A percentile compares a stretch with the other conserved stretches of the same genome.
Evolutionary conservation across 495 filamentous ascomycete species (phyloP).

Genomic region (Talaromyces nanjingensis): DNA sequence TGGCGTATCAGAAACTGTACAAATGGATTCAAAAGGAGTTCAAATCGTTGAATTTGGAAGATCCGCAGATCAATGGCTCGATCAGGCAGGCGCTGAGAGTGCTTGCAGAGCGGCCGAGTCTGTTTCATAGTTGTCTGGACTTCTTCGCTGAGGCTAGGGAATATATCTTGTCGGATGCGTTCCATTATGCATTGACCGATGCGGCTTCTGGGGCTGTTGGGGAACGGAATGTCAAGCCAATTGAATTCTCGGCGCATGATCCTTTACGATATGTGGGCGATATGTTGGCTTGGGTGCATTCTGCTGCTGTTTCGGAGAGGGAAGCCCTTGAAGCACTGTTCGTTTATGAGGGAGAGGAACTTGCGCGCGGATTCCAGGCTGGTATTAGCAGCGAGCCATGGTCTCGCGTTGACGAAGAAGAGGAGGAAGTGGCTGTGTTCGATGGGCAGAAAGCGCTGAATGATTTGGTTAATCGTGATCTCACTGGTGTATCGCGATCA

Average conservation of each 20-base stretch:
- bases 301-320: slow-evolving; percentile 83
- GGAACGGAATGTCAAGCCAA: slow-evolving; percentile 67
- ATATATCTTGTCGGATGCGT: slow-evolving; percentile 78
- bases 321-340: slow-evolving; percentile 91
- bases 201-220: slow-evolving; percentile 38
- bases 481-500: slow-evolving; percentile 69
- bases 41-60: slow-evolving; percentile 87
- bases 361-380: slow-evolving; percentile 76
- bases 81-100: slow-evolving; percentile 81
- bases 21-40: slow-evolving; percentile 93
- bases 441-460: slow-evolving; percentile 79
- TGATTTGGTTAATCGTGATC: slow-evolving; percentile 79
- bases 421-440: slow-evolving; percentile 53
- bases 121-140: slow-evolving; percentile 92
- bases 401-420: slow-evolving; percentile 54
- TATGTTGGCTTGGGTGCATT: slow-evolving; percentile 97
- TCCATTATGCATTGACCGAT: slow-evolving; percentile 85
- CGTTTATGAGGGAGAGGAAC: slow-evolving; percentile 84
- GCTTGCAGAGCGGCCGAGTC: slow-evolving; percentile 77
- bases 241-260: slow-evolving; percentile 90
- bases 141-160: slow-evolving; percentile 90
- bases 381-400: slow-evolving; percentile 84
- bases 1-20: slow-evolving; percentile 90
- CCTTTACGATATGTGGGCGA: slow-evolving; percentile 89
- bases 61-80: slow-evolving; percentile 81